Conservation (phyloP, 345 rosid species). For the Salix caprea region DNA sequence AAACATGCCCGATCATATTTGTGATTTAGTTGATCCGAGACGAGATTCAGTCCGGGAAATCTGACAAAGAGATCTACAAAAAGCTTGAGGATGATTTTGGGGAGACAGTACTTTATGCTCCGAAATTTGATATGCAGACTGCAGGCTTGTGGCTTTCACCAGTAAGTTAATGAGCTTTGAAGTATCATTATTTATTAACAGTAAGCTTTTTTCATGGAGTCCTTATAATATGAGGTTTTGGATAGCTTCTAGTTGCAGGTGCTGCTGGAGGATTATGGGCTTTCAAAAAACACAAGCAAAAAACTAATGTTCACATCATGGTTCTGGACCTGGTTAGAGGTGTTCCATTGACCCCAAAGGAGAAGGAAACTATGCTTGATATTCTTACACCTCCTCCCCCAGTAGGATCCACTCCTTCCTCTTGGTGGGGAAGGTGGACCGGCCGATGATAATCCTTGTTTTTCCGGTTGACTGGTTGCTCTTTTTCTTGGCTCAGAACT, state of each 20-base stretch:
- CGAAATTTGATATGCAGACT: slow-evolving; percentile 87
- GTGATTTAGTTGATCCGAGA: slow-evolving; percentile 76
- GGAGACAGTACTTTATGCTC: slow-evolving; percentile 92
- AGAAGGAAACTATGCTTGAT: slow-evolving; percentile 83
- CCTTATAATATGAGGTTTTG: slow-evolving; percentile 11
- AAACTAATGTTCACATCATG: slow-evolving; percentile 76
- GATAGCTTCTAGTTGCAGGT: slow-evolving; percentile 59
- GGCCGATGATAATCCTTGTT: slow-evolving; percentile 18
- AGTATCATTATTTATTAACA: neutral
- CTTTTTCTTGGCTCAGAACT: neutral
- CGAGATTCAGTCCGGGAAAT: slow-evolving; percentile 77
- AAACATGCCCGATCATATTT: neutral
- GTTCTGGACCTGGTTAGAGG: slow-evolving; percentile 80
- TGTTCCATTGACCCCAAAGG: slow-evolving; percentile 71
- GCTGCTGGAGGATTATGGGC: slow-evolving; percentile 70
- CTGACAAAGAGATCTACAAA: slow-evolving; percentile 84
- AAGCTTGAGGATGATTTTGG: slow-evolving; percentile 93
- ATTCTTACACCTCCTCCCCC: slow-evolving; percentile 79
- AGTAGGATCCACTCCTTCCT: slow-evolving; percentile 27
- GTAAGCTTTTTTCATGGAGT: slow-evolving; percentile 10
- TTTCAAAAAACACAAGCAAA: slow-evolving; percentile 64
- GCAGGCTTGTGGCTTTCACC: slow-evolving; percentile 92
- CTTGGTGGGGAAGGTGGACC: slow-evolving; percentile 56
- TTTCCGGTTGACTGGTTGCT: neutral
- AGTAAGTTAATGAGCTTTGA: slow-evolving; percentile 41